Evolutionary conservation across 164 flowering plant species (phyloP).

Genomic region (Nymphaea thermarum): DNA sequence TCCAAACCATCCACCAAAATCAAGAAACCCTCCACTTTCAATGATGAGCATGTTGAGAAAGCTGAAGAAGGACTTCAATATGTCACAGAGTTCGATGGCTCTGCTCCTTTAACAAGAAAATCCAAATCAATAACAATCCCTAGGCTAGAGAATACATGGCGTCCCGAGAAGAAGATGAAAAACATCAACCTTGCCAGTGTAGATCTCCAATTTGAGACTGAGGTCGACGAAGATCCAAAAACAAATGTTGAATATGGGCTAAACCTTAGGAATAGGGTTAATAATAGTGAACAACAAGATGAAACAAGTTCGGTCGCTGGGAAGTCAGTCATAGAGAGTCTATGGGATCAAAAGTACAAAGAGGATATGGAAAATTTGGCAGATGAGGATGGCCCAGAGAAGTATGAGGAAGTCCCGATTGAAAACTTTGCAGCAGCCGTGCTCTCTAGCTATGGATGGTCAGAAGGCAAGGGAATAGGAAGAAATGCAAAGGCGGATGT

Average conservation of each 20-base stretch:
- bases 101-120: constrained; percentile 21
- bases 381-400: constrained; percentile 46
- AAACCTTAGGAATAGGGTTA: constrained; percentile 19
- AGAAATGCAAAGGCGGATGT: constrained; percentile 54
- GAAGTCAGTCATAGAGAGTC: constrained; percentile 11
- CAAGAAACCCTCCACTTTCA: constrained; percentile 2
- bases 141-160: constrained; percentile 42
- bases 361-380: constrained; percentile 45
- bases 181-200: constrained; percentile 30
- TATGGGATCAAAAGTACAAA: constrained; percentile 36
- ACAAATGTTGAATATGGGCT: constrained; percentile 29
- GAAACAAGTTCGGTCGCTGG: not conserved
- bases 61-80: constrained; percentile 11
- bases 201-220: constrained; percentile 33
- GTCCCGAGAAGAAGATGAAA: constrained; percentile 47
- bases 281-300: not conserved
- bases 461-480: constrained; percentile 62
- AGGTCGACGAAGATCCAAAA: constrained; percentile 11
- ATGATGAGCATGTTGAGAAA: not conserved
- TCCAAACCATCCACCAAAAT: constrained; percentile 18
- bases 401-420: constrained; percentile 45
- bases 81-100: constrained; percentile 46
- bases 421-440: constrained; percentile 70
- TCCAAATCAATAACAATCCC: constrained; percentile 28
- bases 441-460: constrained; percentile 72